Base-by-base conservation (phyloP, 2,329 filamentous ascomycete species). In the Venturia pyrina region DNA sequence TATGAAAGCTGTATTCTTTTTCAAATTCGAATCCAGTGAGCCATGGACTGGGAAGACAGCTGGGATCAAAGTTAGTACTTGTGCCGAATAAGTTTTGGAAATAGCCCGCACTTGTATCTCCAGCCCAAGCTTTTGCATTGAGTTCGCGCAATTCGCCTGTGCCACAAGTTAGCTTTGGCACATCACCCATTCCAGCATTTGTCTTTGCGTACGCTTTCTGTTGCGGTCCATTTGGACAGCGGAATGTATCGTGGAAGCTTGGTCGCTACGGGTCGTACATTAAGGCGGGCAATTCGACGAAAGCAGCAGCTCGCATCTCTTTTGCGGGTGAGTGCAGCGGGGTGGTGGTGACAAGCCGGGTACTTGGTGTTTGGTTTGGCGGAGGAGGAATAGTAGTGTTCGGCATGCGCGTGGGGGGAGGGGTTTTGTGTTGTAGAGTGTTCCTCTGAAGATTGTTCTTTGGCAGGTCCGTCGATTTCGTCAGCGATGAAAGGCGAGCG, bases 1-100 rank as follows among this genome's bases (percentile, higher is more conserved):
- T 75, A 98, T 98, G 77, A 98, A 97, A 70, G 93, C 92, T 4
- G 93, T 98, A 73, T 98, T 98, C 82, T 97, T 98, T 80, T 96
- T 97, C 76, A 98, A 83, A 63, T 93, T 95, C 64, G 93, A 96
- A 77, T 98, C 93, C 73, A 98, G 88, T 40, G 90, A 89, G 73
- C 85, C 84, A 76, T 86, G 87, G 71, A 95, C 87, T 65, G 85
- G 78, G 73, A 96, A 91, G 68, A 96, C 80, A 80, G 90, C 92
- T 96, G 70, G 24, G 21, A 19, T 11, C 10, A 34, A 24, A n/a
- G 32, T 57, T 61, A 62, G 40, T 28, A 67, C 64, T 59, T 43
- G 44, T 28, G 21, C 44, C 60, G 62, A 66, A 65, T 57, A 59
- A 64, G 68, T 68, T 61, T 41, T 69, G 64, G 67, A 64, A 57